Evolutionary conservation across 139 green algal genomes (phyloP).

Genomic region (Picochlorum sp.): DNA sequence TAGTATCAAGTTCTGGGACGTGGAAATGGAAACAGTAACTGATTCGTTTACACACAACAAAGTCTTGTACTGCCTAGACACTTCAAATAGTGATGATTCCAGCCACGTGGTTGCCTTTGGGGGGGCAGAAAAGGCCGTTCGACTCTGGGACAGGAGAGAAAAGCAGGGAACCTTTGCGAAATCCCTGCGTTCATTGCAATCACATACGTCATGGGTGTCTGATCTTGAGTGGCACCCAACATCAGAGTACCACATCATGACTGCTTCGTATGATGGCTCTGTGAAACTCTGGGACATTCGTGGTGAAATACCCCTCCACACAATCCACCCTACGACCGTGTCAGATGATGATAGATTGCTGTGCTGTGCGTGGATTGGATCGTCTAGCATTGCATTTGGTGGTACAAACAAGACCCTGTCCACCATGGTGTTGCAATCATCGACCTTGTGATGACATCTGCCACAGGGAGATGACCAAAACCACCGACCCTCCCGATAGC

Average conservation of each 20-base stretch:
- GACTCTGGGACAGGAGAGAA: constrained; percentile 66
- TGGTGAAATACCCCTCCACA: constrained; percentile 44
- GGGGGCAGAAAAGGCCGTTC: constrained; percentile 50
- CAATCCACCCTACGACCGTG: constrained; percentile 20
- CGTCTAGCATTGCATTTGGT: no score
- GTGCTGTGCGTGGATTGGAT: constrained; percentile 8
- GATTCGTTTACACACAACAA: constrained; percentile 65
- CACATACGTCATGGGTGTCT: constrained; percentile 62
- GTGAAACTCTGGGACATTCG: constrained; percentile 59
- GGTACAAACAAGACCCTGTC: no score
- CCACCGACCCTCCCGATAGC: no score
- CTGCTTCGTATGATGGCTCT: constrained; percentile 41
- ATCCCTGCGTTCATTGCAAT: constrained; percentile 25
- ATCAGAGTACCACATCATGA: constrained; percentile 56
- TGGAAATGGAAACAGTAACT: constrained; percentile 24
- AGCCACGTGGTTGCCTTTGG: constrained; percentile 58
- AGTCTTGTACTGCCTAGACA: constrained; percentile 52
- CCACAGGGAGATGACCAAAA: no score
- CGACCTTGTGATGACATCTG: no score
- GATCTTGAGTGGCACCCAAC: constrained; percentile 51
- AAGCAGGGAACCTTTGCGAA: neutral
- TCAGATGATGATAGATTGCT: constrained; percentile 38
- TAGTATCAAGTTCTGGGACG: constrained; percentile 64
- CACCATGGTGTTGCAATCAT: no score
- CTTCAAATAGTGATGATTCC: constrained; percentile 2